phyloP scores from a whole-genome alignment of 1,139 yeast species.

The Meyerozyma smithsonii region DNA sequence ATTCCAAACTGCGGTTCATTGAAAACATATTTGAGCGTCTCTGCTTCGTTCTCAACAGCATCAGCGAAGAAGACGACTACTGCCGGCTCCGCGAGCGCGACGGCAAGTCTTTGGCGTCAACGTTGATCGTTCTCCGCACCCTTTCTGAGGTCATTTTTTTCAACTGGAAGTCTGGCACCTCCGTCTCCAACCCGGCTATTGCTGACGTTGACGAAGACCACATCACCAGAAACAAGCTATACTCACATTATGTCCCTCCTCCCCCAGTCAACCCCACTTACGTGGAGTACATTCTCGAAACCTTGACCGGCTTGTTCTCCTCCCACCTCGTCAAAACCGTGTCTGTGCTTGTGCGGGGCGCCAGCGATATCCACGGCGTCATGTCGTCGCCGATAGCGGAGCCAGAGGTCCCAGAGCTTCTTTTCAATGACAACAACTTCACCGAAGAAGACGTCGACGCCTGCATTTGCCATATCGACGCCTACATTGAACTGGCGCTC shows the following conservation, averaged over 20 bases:
- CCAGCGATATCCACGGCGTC: not conserved
- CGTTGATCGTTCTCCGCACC: conserved; percentile 30
- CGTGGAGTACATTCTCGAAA: conserved; percentile 12
- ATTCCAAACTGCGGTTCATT: conserved; percentile 14
- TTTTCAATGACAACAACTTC: not conserved
- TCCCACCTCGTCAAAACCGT: not conserved
- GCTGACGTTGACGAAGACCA: not conserved
- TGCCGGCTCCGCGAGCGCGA: conserved; percentile 27
- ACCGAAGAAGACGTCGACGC: conserved; percentile 1
- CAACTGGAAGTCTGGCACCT: conserved; percentile 20
- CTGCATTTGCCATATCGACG: conserved; percentile 36
- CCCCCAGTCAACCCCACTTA: conserved; percentile 19
- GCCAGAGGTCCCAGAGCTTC: not conserved
- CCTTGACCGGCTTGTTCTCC: conserved; percentile 10
- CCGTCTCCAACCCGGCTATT: not conserved
- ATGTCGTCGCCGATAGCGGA: not conserved
- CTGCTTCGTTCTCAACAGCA: conserved; percentile 19
- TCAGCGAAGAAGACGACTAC: conserved; percentile 26
- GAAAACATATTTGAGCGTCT: conserved; percentile 21
- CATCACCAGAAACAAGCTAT: not conserved
- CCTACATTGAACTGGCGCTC: conserved; percentile 39
- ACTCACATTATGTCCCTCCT: not conserved
- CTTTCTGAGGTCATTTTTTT: conserved; percentile 25
- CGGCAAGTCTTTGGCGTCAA: conserved; percentile 30
- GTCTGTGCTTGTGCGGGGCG: not conserved